A percentile compares a stretch with the other conserved stretches of the same genome.
Conservation (phyloP, 495 filamentous ascomycete species). For the Penicillium canescens region DNA sequence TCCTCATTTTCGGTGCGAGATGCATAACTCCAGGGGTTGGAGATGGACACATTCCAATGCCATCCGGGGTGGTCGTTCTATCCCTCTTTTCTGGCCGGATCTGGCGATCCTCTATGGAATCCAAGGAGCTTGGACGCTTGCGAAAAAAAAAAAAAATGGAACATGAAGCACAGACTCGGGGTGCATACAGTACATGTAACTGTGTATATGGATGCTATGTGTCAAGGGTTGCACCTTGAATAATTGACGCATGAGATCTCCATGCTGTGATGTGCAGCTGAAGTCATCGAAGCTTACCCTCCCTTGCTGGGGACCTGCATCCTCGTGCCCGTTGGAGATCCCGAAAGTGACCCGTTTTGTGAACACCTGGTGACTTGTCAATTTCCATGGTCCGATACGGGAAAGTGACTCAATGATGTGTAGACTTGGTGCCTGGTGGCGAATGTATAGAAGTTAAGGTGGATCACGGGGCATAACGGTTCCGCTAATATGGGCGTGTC, state of each 20-base stretch:
- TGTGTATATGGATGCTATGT: too few species aligned
- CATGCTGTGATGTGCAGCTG: too few species aligned
- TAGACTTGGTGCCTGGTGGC: slow-evolving; percentile 8
- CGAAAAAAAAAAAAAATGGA: too few species aligned
- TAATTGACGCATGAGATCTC: too few species aligned
- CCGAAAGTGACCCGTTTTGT: neutral
- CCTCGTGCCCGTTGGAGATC: neutral
- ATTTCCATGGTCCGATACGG: slow-evolving; percentile 15
- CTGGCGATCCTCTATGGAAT: slow-evolving; percentile 7
- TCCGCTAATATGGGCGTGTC: too few species aligned
- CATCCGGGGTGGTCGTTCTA: slow-evolving; percentile 15
- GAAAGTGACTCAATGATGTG: slow-evolving; percentile 24
- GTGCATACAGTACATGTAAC: too few species aligned
- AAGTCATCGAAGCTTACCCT: too few species aligned
- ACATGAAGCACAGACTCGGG: too few species aligned
- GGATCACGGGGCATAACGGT: too few species aligned
- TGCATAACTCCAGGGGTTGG: neutral
- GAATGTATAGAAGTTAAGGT: too few species aligned
- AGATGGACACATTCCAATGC: slow-evolving; percentile 25
- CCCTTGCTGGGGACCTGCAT: too few species aligned
- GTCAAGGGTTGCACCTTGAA: too few species aligned
- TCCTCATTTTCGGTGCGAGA: neutral
- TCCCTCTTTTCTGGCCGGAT: slow-evolving; percentile 5
- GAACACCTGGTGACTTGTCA: slow-evolving; percentile 12
- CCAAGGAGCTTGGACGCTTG: slow-evolving; percentile 4